Base-by-base conservation (phyloP, 1,139 yeast genomes). In the Debaryomycetaceae sp. region DNA sequence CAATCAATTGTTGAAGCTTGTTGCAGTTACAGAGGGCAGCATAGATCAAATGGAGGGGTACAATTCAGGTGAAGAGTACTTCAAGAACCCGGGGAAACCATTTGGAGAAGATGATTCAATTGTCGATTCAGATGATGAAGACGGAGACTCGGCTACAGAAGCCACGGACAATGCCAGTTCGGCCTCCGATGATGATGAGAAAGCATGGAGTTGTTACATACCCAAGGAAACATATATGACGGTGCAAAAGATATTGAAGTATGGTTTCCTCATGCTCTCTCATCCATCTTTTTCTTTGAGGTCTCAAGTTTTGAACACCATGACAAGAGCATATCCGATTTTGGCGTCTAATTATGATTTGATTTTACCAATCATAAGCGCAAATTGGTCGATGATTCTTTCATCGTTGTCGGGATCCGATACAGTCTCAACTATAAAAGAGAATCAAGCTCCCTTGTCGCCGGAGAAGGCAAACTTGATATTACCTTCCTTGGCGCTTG, bases 191-290 rank as follows among this genome's bases (percentile, higher is more conserved):
- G 59, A 54, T 6, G 62, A 61, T 3, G 57, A 55, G 9, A 52
- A 60, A 37, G 38, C 38, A 2, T 89, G 96, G 96, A 53, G 58
- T 0, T 84, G 91, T 0, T 80, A 81, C 0, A 67, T 90, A 1
- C 87, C 95, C 0, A 67, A 75, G 39, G 63, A 73, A 2, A 67
- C 83, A 0, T 90, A 87, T 57, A 59, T 66, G 39, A 67, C 84
- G 2, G 65, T 86, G 0, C 79, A 83, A 43, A 78, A 80, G 46
- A 81, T 93, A 7, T 73, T 82, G 45, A 76, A 72, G 9, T 88
- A 89, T 57, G 85, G 95, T 2, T 85, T 87, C 46, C 65, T 86
- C 46, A 71, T 89, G 42, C 63, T 89, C 35, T 80, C 89, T 2
- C 95, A 88, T 52, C 80, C 81, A 1, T 84, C 95, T 0, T 61